Conservation (phyloP, 2,329 filamentous ascomycete species). For the Trichoderma aggressivum region DNA sequence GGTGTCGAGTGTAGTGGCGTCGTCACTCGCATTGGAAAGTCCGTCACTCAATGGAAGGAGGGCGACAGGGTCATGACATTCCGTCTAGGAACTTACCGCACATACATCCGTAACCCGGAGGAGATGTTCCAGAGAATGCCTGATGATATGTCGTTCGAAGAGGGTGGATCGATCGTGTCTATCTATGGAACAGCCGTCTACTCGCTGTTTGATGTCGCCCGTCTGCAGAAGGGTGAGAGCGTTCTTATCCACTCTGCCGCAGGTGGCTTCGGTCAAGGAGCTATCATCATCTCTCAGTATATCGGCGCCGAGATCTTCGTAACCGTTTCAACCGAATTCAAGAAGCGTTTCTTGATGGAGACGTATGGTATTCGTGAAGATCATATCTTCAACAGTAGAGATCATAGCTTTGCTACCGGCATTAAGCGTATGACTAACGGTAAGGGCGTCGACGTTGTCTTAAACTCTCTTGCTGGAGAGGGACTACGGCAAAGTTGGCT, state of each 20-base stretch:
- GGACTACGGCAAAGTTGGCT: conserved; percentile 30
- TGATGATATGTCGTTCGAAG: background rate
- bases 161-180: background rate
- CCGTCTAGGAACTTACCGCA: background rate
- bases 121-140: background rate
- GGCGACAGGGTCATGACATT: background rate
- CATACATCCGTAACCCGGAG: background rate
- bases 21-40: background rate
- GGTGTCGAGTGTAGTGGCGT: background rate
- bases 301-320: background rate
- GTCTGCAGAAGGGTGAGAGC: background rate
- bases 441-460: conserved; percentile 30
- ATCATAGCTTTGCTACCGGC: conserved; percentile 28
- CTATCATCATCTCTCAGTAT: background rate
- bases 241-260: background rate
- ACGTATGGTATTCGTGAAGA: conserved; percentile 28
- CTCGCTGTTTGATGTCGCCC: background rate
- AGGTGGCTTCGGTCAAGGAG: background rate
- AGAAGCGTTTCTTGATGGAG: conserved; percentile 23
- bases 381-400: conserved; percentile 31
- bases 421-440: conserved; percentile 27
- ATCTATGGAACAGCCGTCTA: background rate
- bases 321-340: background rate
- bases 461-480: conserved; percentile 31
- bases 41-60: background rate